Conservation (phyloP, 163 green algal species). For the Chloromonas sp. region DNA sequence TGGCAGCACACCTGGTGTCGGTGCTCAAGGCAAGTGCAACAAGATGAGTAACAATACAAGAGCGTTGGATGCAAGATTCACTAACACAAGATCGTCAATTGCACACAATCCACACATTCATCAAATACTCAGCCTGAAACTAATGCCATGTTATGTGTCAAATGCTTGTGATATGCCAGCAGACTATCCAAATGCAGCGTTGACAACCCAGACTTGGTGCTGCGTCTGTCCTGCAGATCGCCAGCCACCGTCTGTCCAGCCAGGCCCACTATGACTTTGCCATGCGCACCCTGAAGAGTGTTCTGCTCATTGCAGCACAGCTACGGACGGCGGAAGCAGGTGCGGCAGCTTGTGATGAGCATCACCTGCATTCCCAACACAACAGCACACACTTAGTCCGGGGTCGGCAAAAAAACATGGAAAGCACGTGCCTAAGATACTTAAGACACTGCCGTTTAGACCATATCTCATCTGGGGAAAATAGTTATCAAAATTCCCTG, state of each 20-base stretch:
- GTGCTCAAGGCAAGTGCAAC: conserved; percentile 26
- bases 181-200: no score
- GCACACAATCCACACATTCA: no score
- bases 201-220: no score
- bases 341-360: not conserved
- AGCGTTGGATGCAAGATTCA: conserved; percentile 19
- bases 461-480: no score
- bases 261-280: conserved; percentile 64
- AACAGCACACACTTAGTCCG: not conserved
- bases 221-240: conserved; percentile 3
- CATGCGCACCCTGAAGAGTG: conserved; percentile 76
- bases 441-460: no score
- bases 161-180: no score
- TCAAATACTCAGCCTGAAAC: no score
- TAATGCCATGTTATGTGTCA: no score
- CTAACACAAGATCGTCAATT: no score
- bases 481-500: no score
- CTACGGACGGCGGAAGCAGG: conserved; percentile 29
- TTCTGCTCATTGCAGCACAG: conserved; percentile 68
- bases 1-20: conserved; percentile 35
- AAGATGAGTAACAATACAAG: not conserved
- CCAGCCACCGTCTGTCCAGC: not conserved
- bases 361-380: not conserved
- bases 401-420: no score
- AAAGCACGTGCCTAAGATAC: no score